Percentiles rank a stretch among this genome's conserved stretches.
Conservation (phyloP, 2,329 filamentous ascomycete genomes). For the Microascus cirrosus region DNA sequence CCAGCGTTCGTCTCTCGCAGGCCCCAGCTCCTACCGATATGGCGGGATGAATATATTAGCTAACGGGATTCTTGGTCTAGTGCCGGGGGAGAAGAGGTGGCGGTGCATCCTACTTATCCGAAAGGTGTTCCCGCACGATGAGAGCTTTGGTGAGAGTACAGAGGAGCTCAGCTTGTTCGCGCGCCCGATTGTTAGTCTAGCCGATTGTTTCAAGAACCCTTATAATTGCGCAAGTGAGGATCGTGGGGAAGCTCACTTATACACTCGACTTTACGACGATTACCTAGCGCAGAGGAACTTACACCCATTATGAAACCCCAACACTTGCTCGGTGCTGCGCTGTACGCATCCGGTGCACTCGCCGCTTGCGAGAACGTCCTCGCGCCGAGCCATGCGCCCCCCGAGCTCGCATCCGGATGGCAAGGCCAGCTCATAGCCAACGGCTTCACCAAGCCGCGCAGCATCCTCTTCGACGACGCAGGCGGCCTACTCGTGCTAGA, state of each 20-base stretch:
- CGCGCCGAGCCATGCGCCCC: conserved; percentile 20
- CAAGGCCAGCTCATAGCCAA: conserved; percentile 29
- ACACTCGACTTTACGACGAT: too few relatives aligned
- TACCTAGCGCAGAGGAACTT: too few relatives aligned
- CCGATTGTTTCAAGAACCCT: too few relatives aligned
- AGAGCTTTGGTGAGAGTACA: too few relatives aligned
- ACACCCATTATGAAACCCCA: neutral
- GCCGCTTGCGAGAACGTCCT: conserved; percentile 22
- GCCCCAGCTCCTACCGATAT: neutral
- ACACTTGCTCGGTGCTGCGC: conserved; percentile 1
- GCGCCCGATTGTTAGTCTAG: too few relatives aligned
- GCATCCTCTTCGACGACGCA: conserved; percentile 31
- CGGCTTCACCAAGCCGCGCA: conserved; percentile 28
- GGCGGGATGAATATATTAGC: conserved; percentile 1
- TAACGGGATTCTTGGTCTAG: neutral
- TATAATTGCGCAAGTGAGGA: too few relatives aligned
- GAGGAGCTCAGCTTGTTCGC: too few relatives aligned
- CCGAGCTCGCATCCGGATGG: conserved; percentile 29
- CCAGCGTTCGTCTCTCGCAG: too few relatives aligned
- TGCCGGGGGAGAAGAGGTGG: neutral
- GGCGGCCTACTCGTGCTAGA: conserved; percentile 36
- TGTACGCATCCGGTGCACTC: conserved; percentile 3
- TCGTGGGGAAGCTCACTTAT: too few relatives aligned
- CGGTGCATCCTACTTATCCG: neutral
- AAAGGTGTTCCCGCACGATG: neutral